Base-by-base conservation (phyloP, 768 basidiomycete species). In the Amanita thiersii region DNA sequence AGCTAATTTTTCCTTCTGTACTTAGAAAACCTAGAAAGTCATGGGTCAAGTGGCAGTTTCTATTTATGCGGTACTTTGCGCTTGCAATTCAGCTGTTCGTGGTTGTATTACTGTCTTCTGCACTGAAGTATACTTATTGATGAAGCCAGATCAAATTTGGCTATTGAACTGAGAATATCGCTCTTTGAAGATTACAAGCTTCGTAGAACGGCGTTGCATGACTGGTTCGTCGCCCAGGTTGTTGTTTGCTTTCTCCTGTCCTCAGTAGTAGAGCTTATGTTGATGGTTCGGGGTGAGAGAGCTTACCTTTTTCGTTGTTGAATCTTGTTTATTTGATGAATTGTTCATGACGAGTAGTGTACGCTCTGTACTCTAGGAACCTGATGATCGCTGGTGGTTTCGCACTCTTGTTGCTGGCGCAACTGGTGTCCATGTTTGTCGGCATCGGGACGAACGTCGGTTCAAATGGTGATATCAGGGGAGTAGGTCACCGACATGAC, bases 31-130 rank as follows among this genome's bases (percentile, higher is more conserved):
- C 31, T 14, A 43, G 17, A 7, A 10, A n/a, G 5, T 34, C 32
- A 18, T 43, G 41, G 41, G 17, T 43, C 14, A 43, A 43, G 31
- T 43, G 41, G 41, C 30, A 35, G 23, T 43, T 43, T 17, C 19
- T 43, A 3, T 43, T 43, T 36, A 19, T 43, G 41, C 32, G 41
- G 17, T 43, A 43, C 18, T 25, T 36, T 17, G 25, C 32, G 9
- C n/a, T 43, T 21, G 32, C 34, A 1, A 31, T 23, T 20, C 41
- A 43, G 17, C 24, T 43, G 41, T 43, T 17, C 10, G 41, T 25
- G 12, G 21, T 30, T 14, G 29, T 14, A 14, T 30, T 30, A 9
- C 29, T 30, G 9, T 14, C 14, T 30, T 9, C 29, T 30, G n/a
- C n/a, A n/a, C 14, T 30, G 29, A 30, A 9, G 9, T 9, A 9